Conservation (phyloP, 805 yeast species). For the Tetrapisispora phaffii region DNA sequence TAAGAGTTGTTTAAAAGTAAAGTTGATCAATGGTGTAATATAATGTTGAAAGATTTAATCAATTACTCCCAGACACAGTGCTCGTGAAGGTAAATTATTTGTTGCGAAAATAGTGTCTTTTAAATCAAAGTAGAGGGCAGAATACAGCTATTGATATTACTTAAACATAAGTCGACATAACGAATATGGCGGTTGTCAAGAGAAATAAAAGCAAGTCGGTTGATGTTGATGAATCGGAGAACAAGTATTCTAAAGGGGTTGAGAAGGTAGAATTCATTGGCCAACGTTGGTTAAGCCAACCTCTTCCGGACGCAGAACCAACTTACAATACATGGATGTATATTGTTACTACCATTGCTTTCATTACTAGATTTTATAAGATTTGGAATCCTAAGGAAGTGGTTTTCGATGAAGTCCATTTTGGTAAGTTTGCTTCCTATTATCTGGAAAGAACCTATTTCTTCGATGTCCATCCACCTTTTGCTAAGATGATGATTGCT, state of each 20-base stretch:
- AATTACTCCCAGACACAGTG: too few relatives aligned
- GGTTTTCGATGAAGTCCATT: conserved; percentile 81
- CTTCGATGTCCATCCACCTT: conserved; percentile 97
- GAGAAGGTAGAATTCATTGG: conserved; percentile 9
- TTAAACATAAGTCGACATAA: background rate
- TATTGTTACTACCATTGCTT: conserved; percentile 55
- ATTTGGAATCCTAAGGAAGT: conserved; percentile 63
- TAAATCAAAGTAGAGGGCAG: too few relatives aligned
- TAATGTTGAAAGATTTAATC: too few relatives aligned
- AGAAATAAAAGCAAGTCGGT: conserved; percentile 1
- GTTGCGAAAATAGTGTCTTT: too few relatives aligned
- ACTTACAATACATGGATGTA: conserved; percentile 42
- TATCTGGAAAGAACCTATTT: conserved; percentile 85
- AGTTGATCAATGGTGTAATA: too few relatives aligned
- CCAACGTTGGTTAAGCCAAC: conserved; percentile 22
- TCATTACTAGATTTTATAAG: conserved; percentile 52
- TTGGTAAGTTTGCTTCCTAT: conserved; percentile 77
- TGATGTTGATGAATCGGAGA: conserved; percentile 19
- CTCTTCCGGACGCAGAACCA: conserved; percentile 23
- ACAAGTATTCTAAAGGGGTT: conserved; percentile 20
- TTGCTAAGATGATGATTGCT: conserved; percentile 88
- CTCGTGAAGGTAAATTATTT: too few relatives aligned
- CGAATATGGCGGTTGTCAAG: conserved; percentile 3
- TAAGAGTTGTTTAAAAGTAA: too few relatives aligned
- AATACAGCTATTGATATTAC: background rate